phyloP scores from a whole-genome alignment of 2,329 filamentous ascomycete species.

The Penicillium sp. region DNA sequence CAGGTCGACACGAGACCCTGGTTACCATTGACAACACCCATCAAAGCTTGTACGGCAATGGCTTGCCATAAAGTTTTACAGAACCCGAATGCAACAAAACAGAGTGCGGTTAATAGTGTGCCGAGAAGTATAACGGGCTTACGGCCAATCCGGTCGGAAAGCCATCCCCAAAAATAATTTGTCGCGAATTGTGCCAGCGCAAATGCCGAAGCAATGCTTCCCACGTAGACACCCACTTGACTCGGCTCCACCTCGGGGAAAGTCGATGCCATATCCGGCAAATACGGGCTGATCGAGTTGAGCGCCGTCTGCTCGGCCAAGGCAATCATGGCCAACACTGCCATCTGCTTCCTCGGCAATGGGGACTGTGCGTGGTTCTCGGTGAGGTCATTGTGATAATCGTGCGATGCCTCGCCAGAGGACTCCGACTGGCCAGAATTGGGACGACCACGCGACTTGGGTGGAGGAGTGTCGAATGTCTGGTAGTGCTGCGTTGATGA shows the following conservation, averaged over 20 bases:
- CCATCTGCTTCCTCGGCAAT: constrained; percentile 77
- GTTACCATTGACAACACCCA: constrained; percentile 94
- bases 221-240: constrained; percentile 82
- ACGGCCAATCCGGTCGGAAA: constrained; percentile 74
- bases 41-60: constrained; percentile 77
- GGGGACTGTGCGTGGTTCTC: constrained; percentile 56
- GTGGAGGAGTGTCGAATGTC: constrained; percentile 48
- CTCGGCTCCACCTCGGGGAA: constrained; percentile 75
- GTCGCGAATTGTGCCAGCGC: constrained; percentile 89
- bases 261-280: constrained; percentile 83
- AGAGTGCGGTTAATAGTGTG: constrained; percentile 75
- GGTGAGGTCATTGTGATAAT: constrained; percentile 25
- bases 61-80: constrained; percentile 80
- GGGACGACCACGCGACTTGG: constrained; percentile 47
- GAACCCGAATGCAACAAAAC: constrained; percentile 85
- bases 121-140: constrained; percentile 81
- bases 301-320: constrained; percentile 93
- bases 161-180: constrained; percentile 86
- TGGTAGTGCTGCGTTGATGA: constrained; percentile 49
- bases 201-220: constrained; percentile 84
- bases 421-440: constrained; percentile 43
- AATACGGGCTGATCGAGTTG: constrained; percentile 93
- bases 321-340: constrained; percentile 81
- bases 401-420: constrained; percentile 33
- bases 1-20: constrained; percentile 92